Conservation (phyloP, 345 rosid species). For the Noccaea caerulescens region DNA sequence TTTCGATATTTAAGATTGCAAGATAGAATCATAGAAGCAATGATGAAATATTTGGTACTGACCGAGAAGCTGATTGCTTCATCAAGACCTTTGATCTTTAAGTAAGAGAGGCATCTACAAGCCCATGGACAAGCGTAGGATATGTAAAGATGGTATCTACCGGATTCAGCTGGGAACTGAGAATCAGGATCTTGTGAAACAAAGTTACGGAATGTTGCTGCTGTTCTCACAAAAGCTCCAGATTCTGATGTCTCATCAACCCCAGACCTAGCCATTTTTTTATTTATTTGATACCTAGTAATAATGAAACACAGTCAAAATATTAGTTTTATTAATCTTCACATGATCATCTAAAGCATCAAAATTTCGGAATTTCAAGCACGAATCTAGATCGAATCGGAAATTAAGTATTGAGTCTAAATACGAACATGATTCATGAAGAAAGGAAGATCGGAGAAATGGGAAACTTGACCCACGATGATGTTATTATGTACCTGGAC, state of each 20-base stretch:
- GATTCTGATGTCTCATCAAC: slow-evolving; percentile 74
- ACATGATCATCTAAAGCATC: not conserved
- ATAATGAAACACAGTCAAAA: not conserved
- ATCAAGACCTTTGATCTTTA: slow-evolving; percentile 85
- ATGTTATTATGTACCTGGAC: not conserved
- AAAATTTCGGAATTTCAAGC: not conserved
- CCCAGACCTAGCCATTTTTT: slow-evolving; percentile 74
- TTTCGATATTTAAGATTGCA: not conserved
- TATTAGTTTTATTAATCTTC: not conserved
- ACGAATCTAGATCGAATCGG: not conserved
- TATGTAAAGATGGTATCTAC: slow-evolving; percentile 89
- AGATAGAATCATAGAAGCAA: not conserved
- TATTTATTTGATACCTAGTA: slow-evolving; percentile 42
- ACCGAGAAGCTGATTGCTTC: slow-evolving; percentile 78
- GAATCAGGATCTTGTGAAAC: slow-evolving; percentile 63
- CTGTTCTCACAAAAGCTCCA: slow-evolving; percentile 79
- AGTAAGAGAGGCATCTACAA: slow-evolving; percentile 80
- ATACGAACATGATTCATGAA: not conserved
- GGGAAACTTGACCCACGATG: slow-evolving; percentile 22
- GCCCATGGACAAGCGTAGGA: slow-evolving; percentile 99
- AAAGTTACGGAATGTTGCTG: slow-evolving; percentile 78
- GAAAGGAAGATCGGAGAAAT: not conserved
- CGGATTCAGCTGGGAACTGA: slow-evolving; percentile 73
- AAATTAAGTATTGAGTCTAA: not conserved
- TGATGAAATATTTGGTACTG: slow-evolving; percentile 30